phyloP scores from a whole-genome alignment of 306 rosid genomes.

The Astragalus membranaceus region DNA sequence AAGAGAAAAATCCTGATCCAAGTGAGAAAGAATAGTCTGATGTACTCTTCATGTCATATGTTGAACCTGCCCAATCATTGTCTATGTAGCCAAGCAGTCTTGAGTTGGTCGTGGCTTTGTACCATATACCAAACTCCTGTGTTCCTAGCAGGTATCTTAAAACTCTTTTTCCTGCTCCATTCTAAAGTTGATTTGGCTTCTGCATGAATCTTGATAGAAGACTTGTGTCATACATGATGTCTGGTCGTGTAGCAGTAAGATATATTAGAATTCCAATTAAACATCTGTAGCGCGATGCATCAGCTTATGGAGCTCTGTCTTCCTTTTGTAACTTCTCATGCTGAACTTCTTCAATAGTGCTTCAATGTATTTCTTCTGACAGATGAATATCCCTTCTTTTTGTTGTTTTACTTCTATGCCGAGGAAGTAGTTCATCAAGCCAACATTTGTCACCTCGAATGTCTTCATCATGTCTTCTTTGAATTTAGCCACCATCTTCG shows the following conservation, averaged over 20 bases:
- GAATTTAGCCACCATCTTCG: too few relatives aligned
- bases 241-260: neutral
- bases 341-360: too few relatives aligned
- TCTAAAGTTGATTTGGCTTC: neutral
- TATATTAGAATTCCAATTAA: neutral
- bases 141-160: neutral
- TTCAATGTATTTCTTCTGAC: too few relatives aligned
- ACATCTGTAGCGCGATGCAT: neutral
- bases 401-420: too few relatives aligned
- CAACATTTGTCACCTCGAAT: too few relatives aligned
- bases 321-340: too few relatives aligned
- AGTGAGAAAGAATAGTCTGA: neutral
- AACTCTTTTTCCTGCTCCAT: neutral
- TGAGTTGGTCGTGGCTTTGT: neutral
- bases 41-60: neutral
- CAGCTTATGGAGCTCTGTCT: neutral
- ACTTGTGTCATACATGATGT: too few relatives aligned
- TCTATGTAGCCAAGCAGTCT: neutral
- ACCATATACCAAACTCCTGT: too few relatives aligned
- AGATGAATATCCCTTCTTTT: too few relatives aligned
- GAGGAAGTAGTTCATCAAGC: too few relatives aligned
- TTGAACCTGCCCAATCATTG: neutral
- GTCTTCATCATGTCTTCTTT: too few relatives aligned
- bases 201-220: neutral
- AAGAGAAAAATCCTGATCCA: too few relatives aligned